A percentile compares a stretch with the other conserved stretches of the same genome.
Evolutionary conservation across 148 eudicot species (phyloP).

Genomic region (Pharnaceum exiguum): DNA sequence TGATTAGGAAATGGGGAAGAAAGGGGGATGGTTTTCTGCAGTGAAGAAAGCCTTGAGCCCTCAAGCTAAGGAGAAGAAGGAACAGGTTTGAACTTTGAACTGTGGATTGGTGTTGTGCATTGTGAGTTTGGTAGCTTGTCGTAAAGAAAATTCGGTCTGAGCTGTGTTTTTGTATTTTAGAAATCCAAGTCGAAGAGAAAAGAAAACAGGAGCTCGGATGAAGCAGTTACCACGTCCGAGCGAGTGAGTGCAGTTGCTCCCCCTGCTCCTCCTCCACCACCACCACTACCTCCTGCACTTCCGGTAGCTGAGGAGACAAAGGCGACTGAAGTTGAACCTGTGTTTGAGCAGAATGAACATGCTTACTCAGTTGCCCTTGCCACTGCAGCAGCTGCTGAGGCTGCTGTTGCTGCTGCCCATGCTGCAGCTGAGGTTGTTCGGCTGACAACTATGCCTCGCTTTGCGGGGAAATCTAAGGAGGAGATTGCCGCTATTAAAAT

Average conservation of each 20-base stretch:
- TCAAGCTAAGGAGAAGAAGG: conserved; percentile 54
- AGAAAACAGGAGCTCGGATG: conserved; percentile 32
- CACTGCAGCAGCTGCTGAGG: conserved; percentile 75
- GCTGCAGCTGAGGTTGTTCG: conserved; percentile 93
- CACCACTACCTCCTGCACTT: conserved; percentile 20
- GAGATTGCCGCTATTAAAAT: conserved; percentile 76
- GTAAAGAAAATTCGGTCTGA: no score
- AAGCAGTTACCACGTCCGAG: conserved; percentile 20
- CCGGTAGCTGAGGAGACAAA: conserved; percentile 32
- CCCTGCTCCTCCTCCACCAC: conserved; percentile 9
- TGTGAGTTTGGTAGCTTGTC: background rate
- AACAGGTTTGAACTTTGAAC: conserved; percentile 45
- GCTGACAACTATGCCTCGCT: conserved; percentile 39
- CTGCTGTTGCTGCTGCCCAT: conserved; percentile 80
- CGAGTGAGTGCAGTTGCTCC: conserved; percentile 18
- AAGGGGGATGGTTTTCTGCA: conserved; percentile 68
- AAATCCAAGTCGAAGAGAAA: conserved; percentile 43
- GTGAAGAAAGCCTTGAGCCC: conserved; percentile 71
- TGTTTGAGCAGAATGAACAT: conserved; percentile 58
- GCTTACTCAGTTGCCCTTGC: conserved; percentile 80
- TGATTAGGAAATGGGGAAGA: conserved; percentile 69
- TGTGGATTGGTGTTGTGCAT: background rate
- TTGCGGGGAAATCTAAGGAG: conserved; percentile 53
- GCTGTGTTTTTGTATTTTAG: conserved; percentile 18
- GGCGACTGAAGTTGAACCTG: conserved; percentile 39